Conservation (phyloP, 805 yeast genomes). For the Sporopachydermia lactativora region DNA sequence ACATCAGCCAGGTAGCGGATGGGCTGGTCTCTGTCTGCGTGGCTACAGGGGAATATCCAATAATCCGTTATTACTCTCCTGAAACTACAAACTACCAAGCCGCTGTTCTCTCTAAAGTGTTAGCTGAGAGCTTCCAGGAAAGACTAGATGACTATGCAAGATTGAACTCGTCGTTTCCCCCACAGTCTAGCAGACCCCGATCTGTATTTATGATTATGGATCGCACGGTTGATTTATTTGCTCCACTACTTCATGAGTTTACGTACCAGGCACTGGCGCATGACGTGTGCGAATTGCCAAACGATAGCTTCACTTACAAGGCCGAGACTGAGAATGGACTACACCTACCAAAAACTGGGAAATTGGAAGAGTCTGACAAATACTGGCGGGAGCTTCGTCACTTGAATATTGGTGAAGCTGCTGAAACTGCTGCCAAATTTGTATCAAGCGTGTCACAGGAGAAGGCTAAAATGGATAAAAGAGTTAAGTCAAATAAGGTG, state of each 20-base stretch:
- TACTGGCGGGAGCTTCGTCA: conserved; percentile 65
- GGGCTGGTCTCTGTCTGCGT: conserved; percentile 61
- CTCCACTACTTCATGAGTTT: conserved; percentile 82
- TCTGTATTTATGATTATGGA: conserved; percentile 68
- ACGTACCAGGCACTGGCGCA: conserved; percentile 85
- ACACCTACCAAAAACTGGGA: conserved; percentile 29
- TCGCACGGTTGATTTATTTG: conserved; percentile 67
- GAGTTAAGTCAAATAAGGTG: neutral
- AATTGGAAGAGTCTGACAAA: conserved; percentile 45
- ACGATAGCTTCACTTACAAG: conserved; percentile 35
- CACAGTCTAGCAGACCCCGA: conserved; percentile 44
- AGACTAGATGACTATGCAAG: conserved; percentile 68
- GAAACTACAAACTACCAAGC: conserved; percentile 39
- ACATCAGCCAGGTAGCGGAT: conserved; percentile 44
- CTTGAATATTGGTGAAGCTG: conserved; percentile 61
- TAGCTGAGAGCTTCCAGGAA: conserved; percentile 60
- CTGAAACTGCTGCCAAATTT: conserved; percentile 36
- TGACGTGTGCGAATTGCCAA: conserved; percentile 42
- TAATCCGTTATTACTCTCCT: conserved; percentile 57
- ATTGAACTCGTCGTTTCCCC: conserved; percentile 49
- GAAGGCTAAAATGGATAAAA: neutral
- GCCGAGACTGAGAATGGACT: conserved; percentile 40
- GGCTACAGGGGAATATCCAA: conserved; percentile 78
- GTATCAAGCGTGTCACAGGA: neutral
- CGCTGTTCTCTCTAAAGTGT: conserved; percentile 44